Evolutionary conservation across 352 stramenopile species (phyloP), one percentile per base, ranked within the genome.

Genomic region (Sclerospora graminicola): DNA sequence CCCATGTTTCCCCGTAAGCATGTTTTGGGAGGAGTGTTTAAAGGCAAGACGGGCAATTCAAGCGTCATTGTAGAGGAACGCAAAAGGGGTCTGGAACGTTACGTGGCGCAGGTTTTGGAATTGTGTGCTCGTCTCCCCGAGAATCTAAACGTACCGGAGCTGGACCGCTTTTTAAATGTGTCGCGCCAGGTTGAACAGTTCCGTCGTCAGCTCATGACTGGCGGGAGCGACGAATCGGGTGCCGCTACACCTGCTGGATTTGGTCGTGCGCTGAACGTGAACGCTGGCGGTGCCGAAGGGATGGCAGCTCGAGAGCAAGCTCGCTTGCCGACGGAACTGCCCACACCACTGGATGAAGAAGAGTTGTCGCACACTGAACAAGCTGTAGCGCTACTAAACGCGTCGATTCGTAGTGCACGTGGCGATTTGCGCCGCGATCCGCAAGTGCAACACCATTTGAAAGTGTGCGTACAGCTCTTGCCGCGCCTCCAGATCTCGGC

Each of bases 151-250:
- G 81, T 93, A 29, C 81, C 78, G 1, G 81, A 93, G 54, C 61
- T 93, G 19, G 81, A 93, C 35, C 78, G 81, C 24, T 93, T 93
- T 54, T 51, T 93, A 29, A 90, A 89, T 51, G 46, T 93, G 32
- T 93, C 81, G 41, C 78, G 81, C 38, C 78, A 89, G 51, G 76
- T 93, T 24, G 75, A 90, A 52, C 81, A 90, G 54, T 82, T 77
- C 57, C 81, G 79, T 27, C 81, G 81, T 45, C 73, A 89, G 58
- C 54, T 87, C 4, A 39, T 69, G 35, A 57, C 61, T 28, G 45
- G 47, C 13, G 43, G 57, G 40, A 37, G 34, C 11, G 51, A 55
- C 5, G 58, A 69, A 21, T 30, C 46, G 20, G 41, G 48, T 32
- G 56, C 51, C 1, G 60, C 21, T 26, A 6, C 58, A 19, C 40